Evolutionary conservation across 2,329 filamentous ascomycete genomes (phyloP), one percentile per base, ranked within the genome.

Genomic region (Aphanocladium album): DNA sequence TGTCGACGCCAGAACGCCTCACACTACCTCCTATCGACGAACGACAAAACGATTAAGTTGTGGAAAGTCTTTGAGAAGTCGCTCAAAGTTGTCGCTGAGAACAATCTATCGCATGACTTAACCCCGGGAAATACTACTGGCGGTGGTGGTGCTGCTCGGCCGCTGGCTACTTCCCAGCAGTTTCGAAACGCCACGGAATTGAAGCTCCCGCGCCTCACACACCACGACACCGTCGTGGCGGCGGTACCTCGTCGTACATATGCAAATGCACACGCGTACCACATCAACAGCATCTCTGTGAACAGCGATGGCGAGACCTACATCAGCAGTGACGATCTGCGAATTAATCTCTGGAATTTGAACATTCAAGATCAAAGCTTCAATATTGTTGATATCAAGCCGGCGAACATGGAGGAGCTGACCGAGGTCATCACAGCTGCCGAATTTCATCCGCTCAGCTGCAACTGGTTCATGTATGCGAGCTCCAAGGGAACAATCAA

Each of bases 61-160:
- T 99, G 95, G 95, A 99, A 99, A 77, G 93, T 99, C 55, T 99
- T 98, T 71, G 95, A 99, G 79, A 99, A 99, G 81, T 98, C 93
- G 59, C 84, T 99, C 71, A 98, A 98, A 77, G 95, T 99, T 47
- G 95, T 99, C 64, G 95, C 95, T 21, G 95, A 99, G 81, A 99
- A 99, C 81, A 99, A 99, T 71, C 83, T 99, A 60, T 97, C 93
- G 23, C 90, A 93, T 73, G 95, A 99, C 75, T 80, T 96, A 69
- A 97, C 95, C 37, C 91, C 93, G 11, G 79, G 83, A 72, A 85
- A 78, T 69, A 83, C 86, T 67, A 83, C 86, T 65, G 89, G 89
- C 66, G 91, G 89, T 64, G 92, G 90, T 62, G 91, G 92, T 52
- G 86, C 88, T 47, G 84, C 91, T 63, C 85, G 91, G 72, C 80